Base-by-base conservation (phyloP, 139 green algal species). In the Micractinium conductrix region DNA sequence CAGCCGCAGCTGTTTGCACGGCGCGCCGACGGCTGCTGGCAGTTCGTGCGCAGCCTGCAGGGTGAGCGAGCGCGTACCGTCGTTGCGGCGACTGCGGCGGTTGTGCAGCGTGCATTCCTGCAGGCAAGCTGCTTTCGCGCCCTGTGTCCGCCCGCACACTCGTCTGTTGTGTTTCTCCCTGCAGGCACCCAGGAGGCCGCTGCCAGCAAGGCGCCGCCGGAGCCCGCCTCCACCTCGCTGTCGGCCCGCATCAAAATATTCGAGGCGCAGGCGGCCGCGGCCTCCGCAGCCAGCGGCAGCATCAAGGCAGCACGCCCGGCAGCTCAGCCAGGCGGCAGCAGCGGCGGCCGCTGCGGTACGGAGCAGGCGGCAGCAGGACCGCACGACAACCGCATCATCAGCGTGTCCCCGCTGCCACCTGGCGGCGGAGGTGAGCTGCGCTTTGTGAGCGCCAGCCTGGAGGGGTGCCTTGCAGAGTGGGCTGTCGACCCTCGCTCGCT, bases 391-490 rank as follows among this genome's bases (percentile, higher is more conserved):
- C 71, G 67, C 53, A 80, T 85, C 28, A 50, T 73, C 21, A 42
- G 50, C 42, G 28, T 85, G 19, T 44, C 35, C 7, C 38, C 80
- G 30, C 69, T 73, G 38, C 35, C 44, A 10, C 6, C 53, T 62
- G 53, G 53, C 8, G 53, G 53, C 26, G 48, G 16, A 16, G 5
- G 53, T 21, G 10, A 21, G 53, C 4, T 83, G 62, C 7, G 22
- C 2, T 75, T 83, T 45, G 42, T 83, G 62, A 83, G 55, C 68
- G 76, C 76, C 58, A 82, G 76, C 58, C 28, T 82, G 37, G 62
- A 83, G n/a, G 78, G 78, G 2, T 75, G 78, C 62, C 16, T 83
- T 5, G 78, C 78, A 28, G 78, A 83, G 62, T 83, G 78, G 78
- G 33, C 33, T 30, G 78, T 83, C 14, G 62, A 82, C 9, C 74